phyloP scores from a whole-genome alignment of 495 filamentous ascomycete species.

The Parmelia sp. region DNA sequence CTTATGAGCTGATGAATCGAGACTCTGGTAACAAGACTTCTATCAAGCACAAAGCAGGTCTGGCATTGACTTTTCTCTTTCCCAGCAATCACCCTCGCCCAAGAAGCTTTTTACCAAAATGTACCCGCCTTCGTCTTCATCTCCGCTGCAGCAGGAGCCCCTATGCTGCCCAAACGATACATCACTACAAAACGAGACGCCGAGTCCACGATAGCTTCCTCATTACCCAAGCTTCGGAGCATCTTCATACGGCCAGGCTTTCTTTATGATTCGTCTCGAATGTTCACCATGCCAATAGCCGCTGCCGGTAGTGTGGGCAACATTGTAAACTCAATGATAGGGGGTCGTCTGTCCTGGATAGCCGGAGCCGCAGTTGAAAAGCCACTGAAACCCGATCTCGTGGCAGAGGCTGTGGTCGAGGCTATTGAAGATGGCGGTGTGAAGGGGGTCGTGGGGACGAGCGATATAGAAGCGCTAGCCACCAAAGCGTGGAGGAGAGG shows the following conservation, averaged over 20 bases:
- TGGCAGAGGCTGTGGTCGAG: constrained; percentile 79
- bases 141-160: constrained; percentile 78
- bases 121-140: constrained; percentile 75
- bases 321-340: constrained; percentile 64
- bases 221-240: constrained; percentile 65
- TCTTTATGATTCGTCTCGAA: constrained; percentile 76
- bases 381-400: constrained; percentile 76
- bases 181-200: constrained; percentile 90
- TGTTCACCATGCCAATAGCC: constrained; percentile 80
- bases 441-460: constrained; percentile 61
- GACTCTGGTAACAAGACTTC: constrained; percentile 54
- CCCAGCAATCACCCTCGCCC: constrained; percentile 67
- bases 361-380: constrained; percentile 77
- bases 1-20: constrained; percentile 97
- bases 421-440: constrained; percentile 62
- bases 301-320: constrained; percentile 60
- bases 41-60: background rate
- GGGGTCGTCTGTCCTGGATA: constrained; percentile 63
- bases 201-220: constrained; percentile 65
- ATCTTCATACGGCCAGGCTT: constrained; percentile 83
- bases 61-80: constrained; percentile 7
- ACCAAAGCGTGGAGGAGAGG: constrained; percentile 70
- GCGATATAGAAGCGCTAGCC: constrained; percentile 65
- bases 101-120: constrained; percentile 59
- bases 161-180: constrained; percentile 75